Base-by-base conservation (phyloP, 1,284 basidiomycete genomes). In the Waitea zeae region DNA sequence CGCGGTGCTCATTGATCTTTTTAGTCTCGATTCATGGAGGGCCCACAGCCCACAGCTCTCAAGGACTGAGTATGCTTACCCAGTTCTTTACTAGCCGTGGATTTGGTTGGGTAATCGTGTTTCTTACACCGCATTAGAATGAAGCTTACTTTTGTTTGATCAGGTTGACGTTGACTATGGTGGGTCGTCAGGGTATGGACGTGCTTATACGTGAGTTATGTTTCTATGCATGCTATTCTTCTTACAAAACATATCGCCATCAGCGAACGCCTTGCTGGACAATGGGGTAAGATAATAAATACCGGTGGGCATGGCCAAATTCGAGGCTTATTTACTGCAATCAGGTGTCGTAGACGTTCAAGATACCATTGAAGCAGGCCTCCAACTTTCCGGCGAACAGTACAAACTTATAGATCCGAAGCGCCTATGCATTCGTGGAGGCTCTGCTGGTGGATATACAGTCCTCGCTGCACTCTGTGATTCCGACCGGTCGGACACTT, bases 91-190 rank as follows among this genome's bases (percentile, higher is more conserved):
- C 75, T 0, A 65, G 62, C n/a, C 61, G 76, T 3, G 76, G 77
- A 13, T 79, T 58, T 56, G 71, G 59, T 5, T 75, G 71, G 67
- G 71, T 12, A 42, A 31, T 59, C n/a, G n/a, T n/a, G n/a, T n/a
- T n/a, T n/a, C n/a, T n/a, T n/a, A n/a, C n/a, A n/a, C n/a, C n/a
- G n/a, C n/a, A n/a, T n/a, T n/a, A n/a, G n/a, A n/a, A n/a, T n/a
- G n/a, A n/a, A n/a, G n/a, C n/a, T n/a, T n/a, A n/a, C n/a, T n/a
- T n/a, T n/a, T n/a, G n/a, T n/a, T n/a, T n/a, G n/a, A n/a, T n/a
- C 76, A 74, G 63, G 51, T 78, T 14, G 66, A 70, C 38, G 72
- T 82, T 12, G 74, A 80, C 45, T 80, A 78, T 43, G 63, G 75
- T 4, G 79, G 79, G 1, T 75, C 70, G 4, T 69, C 67, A 4